A percentile compares a stretch with the other conserved stretches of the same genome.
Evolutionary conservation across 805 yeast species (phyloP).

Genomic region (Saturnispora ahearnii): DNA sequence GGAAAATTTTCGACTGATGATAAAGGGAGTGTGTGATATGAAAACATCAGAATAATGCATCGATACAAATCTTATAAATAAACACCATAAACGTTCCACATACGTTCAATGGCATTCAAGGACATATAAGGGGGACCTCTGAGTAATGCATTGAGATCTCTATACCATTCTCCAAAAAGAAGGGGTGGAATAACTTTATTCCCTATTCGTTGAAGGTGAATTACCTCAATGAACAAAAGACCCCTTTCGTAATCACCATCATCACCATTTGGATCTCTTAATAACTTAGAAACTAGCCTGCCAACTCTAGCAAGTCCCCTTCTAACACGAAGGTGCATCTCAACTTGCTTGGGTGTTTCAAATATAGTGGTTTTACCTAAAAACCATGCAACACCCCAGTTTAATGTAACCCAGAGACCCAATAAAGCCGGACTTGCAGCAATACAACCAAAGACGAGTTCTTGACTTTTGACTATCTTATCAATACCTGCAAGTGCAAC

Average conservation of each 20-base stretch:
- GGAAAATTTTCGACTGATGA: neutral
- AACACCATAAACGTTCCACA: slow-evolving; percentile 51
- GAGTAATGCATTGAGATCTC: slow-evolving; percentile 55
- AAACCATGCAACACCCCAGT: slow-evolving; percentile 8
- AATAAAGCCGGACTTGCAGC: slow-evolving; percentile 78
- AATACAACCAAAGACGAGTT: slow-evolving; percentile 84
- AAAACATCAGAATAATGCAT: neutral
- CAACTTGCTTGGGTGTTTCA: neutral
- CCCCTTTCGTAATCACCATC: slow-evolving; percentile 42
- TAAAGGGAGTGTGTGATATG: neutral
- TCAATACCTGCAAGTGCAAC: slow-evolving; percentile 88
- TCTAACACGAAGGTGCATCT: neutral
- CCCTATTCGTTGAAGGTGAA: slow-evolving; percentile 46
- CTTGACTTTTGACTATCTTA: slow-evolving; percentile 79
- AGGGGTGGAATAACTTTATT: slow-evolving; percentile 39
- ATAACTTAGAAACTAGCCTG: slow-evolving; percentile 17
- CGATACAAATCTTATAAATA: slow-evolving; percentile 9
- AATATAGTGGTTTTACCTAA: slow-evolving; percentile 3
- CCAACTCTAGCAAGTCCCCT: slow-evolving; percentile 15
- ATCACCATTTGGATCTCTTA: slow-evolving; percentile 10
- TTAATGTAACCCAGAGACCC: slow-evolving; percentile 38
- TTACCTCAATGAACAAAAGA: slow-evolving; percentile 54
- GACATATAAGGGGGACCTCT: slow-evolving; percentile 30
- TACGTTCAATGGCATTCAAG: slow-evolving; percentile 44
- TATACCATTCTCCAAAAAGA: slow-evolving; percentile 45